These are phyloP conservation scores for Sinapis alba DNA, from an alignment of 441 rosid genomes.

Conservation along the genomic window DNA sequence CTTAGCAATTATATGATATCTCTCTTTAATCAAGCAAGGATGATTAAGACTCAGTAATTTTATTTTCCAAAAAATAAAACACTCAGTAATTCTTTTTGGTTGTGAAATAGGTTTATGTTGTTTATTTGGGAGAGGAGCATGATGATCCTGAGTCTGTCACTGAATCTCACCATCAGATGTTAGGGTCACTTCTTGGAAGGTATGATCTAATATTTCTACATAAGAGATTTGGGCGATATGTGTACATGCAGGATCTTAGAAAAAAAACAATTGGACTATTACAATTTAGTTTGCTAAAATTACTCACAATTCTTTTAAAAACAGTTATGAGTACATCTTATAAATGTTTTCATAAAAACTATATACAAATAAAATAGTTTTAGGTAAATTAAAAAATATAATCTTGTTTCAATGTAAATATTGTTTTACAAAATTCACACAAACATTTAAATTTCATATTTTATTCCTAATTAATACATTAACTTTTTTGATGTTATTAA, in stretches of 20 bases:
- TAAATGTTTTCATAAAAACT: no score
- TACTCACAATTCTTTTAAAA: background rate
- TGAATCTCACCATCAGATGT: slow-evolving; percentile 26
- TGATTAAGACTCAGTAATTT: no score
- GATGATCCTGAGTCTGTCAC: slow-evolving; percentile 33
- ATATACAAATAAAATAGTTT: no score
- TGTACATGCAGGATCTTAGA: background rate
- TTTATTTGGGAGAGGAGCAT: slow-evolving; percentile 34
- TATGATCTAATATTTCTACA: background rate
- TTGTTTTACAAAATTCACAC: no score
- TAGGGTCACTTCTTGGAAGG: slow-evolving; percentile 37
- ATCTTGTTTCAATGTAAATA: no score
- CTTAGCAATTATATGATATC: background rate
- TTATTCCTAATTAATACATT: no score
- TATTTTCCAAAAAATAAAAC: no score
- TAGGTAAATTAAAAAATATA: no score
- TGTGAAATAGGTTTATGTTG: slow-evolving; percentile 24
- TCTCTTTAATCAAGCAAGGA: background rate
- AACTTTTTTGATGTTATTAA: no score
- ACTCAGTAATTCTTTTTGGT: background rate
- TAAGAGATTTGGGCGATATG: background rate
- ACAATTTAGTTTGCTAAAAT: background rate
- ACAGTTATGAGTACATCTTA: no score
- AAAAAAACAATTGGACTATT: background rate
- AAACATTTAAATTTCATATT: no score